Evolutionary conservation across 495 filamentous ascomycete genomes (phyloP), one percentile per base, ranked within the genome.

Genomic region (Penicillium steckii): DNA sequence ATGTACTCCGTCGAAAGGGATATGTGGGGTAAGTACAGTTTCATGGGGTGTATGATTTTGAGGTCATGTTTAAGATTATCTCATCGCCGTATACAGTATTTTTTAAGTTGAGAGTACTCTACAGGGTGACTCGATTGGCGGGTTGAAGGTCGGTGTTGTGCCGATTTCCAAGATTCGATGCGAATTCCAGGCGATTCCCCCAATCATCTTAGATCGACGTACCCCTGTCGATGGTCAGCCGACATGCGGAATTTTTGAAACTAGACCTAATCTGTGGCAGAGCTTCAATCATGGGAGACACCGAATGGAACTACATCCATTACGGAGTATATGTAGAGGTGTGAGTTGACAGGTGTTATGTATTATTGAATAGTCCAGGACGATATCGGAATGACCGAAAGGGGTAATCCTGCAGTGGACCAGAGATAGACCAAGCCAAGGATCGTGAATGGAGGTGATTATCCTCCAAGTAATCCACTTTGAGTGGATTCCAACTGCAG

Each of bases 311-410:
- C n/a, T n/a, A n/a, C n/a, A n/a, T n/a, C n/a, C n/a, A n/a, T 32
- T 24, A 13, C 25, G 9, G 23, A 1, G 22, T 1, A 6, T 23
- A n/a, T n/a, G 33, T 37, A 37, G 5, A 27, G 26, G 26, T n/a
- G n/a, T n/a, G n/a, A n/a, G n/a, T n/a, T 32, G n/a, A 4, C 29
- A 32, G 5, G 8, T 32, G 10, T 32, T 9, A 32, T 12, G 29
- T 32, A 13, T 32, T 12, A 32, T 32, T 6, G 29, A 32, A 9
- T 27, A 18, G n/a, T n/a, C n/a, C n/a, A n/a, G n/a, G n/a, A n/a
- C n/a, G n/a, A n/a, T n/a, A n/a, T n/a, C 60, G 60, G 60, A 52
- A 63, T 63, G 27, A 46, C 60, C 60, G 4, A 54, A 57, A 48
- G 18, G 35, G 60, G 60, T 19, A 49, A 60, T 49, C 56, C 56